phyloP scores from a whole-genome alignment of 805 yeast genomes.

The Crinitomyces ghanaensis region DNA sequence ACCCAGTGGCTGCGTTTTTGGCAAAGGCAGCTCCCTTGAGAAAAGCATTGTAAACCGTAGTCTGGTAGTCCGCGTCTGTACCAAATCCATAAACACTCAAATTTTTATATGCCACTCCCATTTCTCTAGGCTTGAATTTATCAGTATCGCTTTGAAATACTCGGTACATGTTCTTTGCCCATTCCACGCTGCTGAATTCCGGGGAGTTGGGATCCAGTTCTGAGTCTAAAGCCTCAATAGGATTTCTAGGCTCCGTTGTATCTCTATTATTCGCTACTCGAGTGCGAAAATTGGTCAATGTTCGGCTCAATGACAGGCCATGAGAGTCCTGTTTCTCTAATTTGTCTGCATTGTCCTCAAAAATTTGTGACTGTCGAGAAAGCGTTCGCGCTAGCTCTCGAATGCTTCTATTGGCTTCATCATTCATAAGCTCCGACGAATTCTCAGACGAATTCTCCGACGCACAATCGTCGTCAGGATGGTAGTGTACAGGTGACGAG shows the following conservation, averaged over 20 bases:
- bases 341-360: slow-evolving; percentile 3
- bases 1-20: slow-evolving; percentile 23
- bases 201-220: slow-evolving; percentile 48
- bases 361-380: slow-evolving; percentile 8
- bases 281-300: slow-evolving; percentile 5
- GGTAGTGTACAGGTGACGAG: background rate
- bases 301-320: background rate
- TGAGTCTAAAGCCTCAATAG: slow-evolving; percentile 30
- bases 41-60: slow-evolving; percentile 38
- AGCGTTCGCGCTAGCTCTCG: slow-evolving; percentile 12
- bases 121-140: slow-evolving; percentile 44
- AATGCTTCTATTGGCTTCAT: slow-evolving; percentile 5
- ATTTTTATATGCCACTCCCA: slow-evolving; percentile 50
- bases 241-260: background rate
- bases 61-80: slow-evolving; percentile 54
- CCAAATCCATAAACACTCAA: slow-evolving; percentile 55
- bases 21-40: slow-evolving; percentile 18
- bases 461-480: too few species aligned
- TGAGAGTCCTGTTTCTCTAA: too few species aligned
- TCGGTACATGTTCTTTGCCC: slow-evolving; percentile 52
- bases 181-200: slow-evolving; percentile 43
- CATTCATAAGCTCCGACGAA: background rate
- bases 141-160: slow-evolving; percentile 46
- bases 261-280: background rate
- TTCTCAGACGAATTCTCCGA: too few species aligned